Base-by-base conservation (phyloP, 2,329 filamentous ascomycete genomes). In the Cercospora sp. region DNA sequence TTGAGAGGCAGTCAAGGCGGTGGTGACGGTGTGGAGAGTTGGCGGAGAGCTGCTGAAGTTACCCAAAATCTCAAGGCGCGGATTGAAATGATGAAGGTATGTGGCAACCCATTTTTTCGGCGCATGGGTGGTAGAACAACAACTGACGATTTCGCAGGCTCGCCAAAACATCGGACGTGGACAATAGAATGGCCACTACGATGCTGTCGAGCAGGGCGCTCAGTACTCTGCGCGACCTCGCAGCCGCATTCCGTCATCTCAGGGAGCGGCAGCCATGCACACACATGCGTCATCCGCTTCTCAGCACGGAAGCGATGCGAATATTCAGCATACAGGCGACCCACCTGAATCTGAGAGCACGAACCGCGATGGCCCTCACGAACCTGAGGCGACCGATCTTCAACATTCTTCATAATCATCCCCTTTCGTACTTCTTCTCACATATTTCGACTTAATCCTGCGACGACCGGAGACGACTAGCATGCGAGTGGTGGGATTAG, bases 71-170 rank as follows among this genome's bases (percentile, higher is more conserved):
- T 99, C 76, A 99, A 98, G 84, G 93, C 94, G 63, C 89, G 95
- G 78, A 99, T 99, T 80, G 95, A 98, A 84, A 91, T 95, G 84
- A 99, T 99, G 95, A 99, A 98, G 86, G 88, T 86, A 59, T 58
- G 20, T 55, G 13, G 51, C 33, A 48, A 1, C 20, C 26, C 6
- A 20, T 9, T 26, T 10, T 5, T 30, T 16, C 28, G 8, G 20
- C 2, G 26, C 26, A 28, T 26, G 4, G 26, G 3, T 18, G 7
- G 23, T 1, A 48, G 20, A 20, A 23, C 26, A 18, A 26, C 23
- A 7, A 30, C 31, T 63, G 18, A 61, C 30, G n/a, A 16, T 60
- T 5, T 45, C 63, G 28, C 61, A 75, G 73, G 73, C 73, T 55
- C 70, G 72, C 68, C 73, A 75, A 60, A 75, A 75, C 31, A 71